Evolutionary conservation across 2,329 filamentous ascomycete species (phyloP), one percentile per base, ranked within the genome.

Genomic region (Aciculosporium take): DNA sequence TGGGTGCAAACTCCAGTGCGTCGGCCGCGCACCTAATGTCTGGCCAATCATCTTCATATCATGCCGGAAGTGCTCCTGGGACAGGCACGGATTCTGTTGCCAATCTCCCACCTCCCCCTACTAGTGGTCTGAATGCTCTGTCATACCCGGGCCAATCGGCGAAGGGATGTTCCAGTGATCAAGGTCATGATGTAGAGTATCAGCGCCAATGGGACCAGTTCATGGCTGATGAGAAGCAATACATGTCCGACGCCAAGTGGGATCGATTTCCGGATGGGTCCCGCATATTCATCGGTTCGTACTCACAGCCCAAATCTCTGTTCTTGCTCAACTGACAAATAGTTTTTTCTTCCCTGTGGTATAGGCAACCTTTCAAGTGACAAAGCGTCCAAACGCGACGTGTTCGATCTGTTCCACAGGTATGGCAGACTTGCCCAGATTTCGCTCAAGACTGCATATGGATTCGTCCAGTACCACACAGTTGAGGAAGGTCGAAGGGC

Each of bases 361-460:
- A 27, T 55, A 85, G 87, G 88, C 41, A 98, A 96, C 56, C 71
- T 98, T 9, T 88, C 87, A 2, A 89, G 84, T 40, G 89, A 96
- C 58, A 81, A 88, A 56, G 88, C 94, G 12, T 91, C 85, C 6
- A 96, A 96, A 62, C 77, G 83, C 49, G 88, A 96, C 60, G 78
- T 96, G 7, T 96, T 94, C 62, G 82, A 94, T 56, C 72, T 89
- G 15, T 96, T 98, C 56, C 79, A 87, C 55, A 74, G 72, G 43
- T 88, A 86, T 56, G 91, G 91, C 41, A 81, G 80, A 46, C 68
- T 98, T 36, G 89, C 88, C 2, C 91, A 98, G 58, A 91, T 96
- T 45, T 94, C 87, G 1, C 85, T 96, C 52, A 96, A 96, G 61
- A 87, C 91, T 49, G 88, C 88, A 1, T 96, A 94, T 61, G 91